Base-by-base conservation (phyloP, 1,284 basidiomycete genomes). In the Ustilago hordei region DNA sequence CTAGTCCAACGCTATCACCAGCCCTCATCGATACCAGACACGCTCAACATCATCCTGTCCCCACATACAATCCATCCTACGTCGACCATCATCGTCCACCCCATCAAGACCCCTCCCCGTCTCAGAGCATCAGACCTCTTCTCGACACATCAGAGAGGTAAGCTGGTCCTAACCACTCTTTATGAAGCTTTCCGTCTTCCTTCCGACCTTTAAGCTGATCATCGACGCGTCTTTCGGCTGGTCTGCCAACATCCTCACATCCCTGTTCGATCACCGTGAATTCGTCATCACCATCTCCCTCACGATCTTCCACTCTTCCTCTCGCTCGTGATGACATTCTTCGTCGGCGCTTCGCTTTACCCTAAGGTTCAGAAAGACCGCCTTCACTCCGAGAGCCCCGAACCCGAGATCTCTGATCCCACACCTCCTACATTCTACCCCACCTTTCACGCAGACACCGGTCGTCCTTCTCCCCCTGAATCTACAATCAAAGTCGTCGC, bases 51-150 rank as follows among this genome's bases (percentile, higher is more conserved):
- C 43, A 45, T 23, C 50, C 17, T 31, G 11, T 52, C 31, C 12
- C 50, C 13, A 8, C 50, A 52, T 34, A 31, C 50, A 28, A 28
- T 28, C 3, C 23, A 28, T 34, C 12, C 50, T n/a, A 5, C 50
- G 31, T 52, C 50, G 50, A 35, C 56, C 56, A 47, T 19, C 58
- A 36, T 34, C 43, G n/a, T 45, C n/a, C 1, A 45, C 43, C 9
- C 8, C 50, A 32, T 8, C 15, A 28, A 8, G 5, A 52, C 31
- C 13, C 11, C 28, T 34, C 50, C 13, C 19, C 43, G 8, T 41
- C 43, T 19, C 11, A 6, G 47, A 11, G 38, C 39, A 32, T 45
- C 31, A 12, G 19, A 8, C 36, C 38, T 38, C 58, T 60, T 2
- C 48, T 28, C 48, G 15, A 52, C 23, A 17, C 48, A 54, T 3